Conservation (phyloP, 208 protist species). For the Trypanosoma mega region DNA sequence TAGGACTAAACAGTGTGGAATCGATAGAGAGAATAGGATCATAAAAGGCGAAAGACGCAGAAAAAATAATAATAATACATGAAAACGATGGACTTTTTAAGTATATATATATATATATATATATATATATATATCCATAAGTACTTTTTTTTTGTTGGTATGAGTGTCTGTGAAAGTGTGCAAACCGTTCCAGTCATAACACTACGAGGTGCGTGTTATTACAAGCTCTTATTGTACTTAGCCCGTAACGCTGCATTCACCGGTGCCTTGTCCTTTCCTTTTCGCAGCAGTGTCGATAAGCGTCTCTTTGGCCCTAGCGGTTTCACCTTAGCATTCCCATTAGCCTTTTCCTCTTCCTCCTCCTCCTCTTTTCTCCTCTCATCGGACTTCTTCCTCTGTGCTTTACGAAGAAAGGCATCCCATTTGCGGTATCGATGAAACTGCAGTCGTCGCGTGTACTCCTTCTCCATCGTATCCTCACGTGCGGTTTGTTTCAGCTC, state of each 20-base stretch:
- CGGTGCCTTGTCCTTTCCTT: slow-evolving; percentile 51
- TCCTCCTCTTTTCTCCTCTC: slow-evolving; percentile 12
- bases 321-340: slow-evolving; percentile 22
- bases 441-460: slow-evolving; percentile 59
- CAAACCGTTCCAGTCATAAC: not conserved
- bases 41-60: too few relatives aligned
- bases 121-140: too few relatives aligned
- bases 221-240: slow-evolving; percentile 61
- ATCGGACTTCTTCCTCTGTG: slow-evolving; percentile 45
- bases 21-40: too few relatives aligned
- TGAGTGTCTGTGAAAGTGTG: slow-evolving; percentile 14
- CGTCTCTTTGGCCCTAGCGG: slow-evolving; percentile 59
- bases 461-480: slow-evolving; percentile 58
- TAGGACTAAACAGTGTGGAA: too few relatives aligned
- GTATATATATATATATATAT: too few relatives aligned
- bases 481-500: slow-evolving; percentile 40
- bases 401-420: slow-evolving; percentile 68
- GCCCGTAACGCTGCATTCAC: slow-evolving; percentile 43
- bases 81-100: too few relatives aligned
- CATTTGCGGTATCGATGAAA: slow-evolving; percentile 80
- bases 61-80: too few relatives aligned
- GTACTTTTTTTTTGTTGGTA: slow-evolving; percentile 5
- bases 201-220: slow-evolving; percentile 11
- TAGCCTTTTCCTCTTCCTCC: slow-evolving; percentile 20
- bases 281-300: slow-evolving; percentile 66